Evolutionary conservation across 305 asterid species (phyloP).

Genomic region (Galium porrigens): DNA sequence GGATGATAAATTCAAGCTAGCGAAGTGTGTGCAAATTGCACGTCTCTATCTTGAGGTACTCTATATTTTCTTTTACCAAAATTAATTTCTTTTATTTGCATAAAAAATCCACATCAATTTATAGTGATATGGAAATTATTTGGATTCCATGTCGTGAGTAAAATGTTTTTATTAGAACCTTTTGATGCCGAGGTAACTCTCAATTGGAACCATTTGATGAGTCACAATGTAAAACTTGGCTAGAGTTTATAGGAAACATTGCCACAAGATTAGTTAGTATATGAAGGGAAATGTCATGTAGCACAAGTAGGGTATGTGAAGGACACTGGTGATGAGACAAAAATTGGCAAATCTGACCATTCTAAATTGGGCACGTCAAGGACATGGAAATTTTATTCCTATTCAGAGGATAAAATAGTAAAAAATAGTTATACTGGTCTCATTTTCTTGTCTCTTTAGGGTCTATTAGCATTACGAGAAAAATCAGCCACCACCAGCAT

Average conservation of each 20-base stretch:
- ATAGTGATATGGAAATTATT: not conserved
- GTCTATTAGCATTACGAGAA: not conserved
- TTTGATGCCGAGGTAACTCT: not conserved
- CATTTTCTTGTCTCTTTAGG: too few relatives aligned
- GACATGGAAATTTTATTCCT: too few relatives aligned
- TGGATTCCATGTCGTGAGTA: not conserved
- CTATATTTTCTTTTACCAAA: not conserved
- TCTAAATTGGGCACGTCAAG: not conserved
- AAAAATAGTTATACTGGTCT: too few relatives aligned
- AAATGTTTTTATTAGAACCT: not conserved
- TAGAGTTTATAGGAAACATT: not conserved
- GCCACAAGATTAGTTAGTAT: not conserved
- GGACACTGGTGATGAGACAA: too few relatives aligned
- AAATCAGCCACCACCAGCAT: not conserved
- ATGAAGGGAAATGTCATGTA: too few relatives aligned
- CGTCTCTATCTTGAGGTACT: constrained; percentile 89
- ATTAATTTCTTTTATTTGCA: not conserved
- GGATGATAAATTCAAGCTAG: constrained; percentile 74
- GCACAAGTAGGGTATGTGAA: too few relatives aligned
- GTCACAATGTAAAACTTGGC: not conserved
- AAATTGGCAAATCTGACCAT: not conserved
- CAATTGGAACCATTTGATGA: not conserved
- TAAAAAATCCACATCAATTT: not conserved
- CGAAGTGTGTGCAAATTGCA: constrained; percentile 91
- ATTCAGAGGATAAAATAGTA: too few relatives aligned